These are phyloP conservation scores for Strigomonas culicis DNA, from an alignment of 208 protist genomes.

Conservation along the genomic window DNA sequence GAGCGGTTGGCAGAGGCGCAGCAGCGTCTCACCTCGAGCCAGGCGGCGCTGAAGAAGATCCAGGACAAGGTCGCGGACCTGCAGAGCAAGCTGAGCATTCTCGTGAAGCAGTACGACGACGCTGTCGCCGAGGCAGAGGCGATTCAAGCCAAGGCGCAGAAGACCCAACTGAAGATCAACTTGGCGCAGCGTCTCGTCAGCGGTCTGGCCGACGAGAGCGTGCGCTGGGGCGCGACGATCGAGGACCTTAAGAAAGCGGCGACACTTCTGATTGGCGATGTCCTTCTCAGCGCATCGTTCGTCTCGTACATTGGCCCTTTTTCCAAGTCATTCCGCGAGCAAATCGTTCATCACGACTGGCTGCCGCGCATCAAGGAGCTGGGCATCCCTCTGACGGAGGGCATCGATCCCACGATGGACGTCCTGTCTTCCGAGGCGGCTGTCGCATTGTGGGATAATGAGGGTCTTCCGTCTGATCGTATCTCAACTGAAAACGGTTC, in stretches of 20 bases:
- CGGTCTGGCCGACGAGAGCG: conserved; percentile 96
- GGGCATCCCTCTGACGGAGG: conserved; percentile 93
- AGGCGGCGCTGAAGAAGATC: conserved; percentile 91
- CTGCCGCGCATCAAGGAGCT: conserved; percentile 87
- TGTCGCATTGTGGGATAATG: conserved; percentile 97
- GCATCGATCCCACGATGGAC: conserved; percentile 91
- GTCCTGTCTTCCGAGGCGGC: conserved; percentile 89
- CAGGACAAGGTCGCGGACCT: conserved; percentile 94
- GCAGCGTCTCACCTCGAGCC: conserved; percentile 84
- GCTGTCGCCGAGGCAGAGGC: conserved; percentile 92
- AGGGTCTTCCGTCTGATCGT: conserved; percentile 96
- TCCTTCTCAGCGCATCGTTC: conserved; percentile 96
- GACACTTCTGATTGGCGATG: conserved; percentile 95
- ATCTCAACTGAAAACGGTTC: conserved; percentile 98
- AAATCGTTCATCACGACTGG: conserved; percentile 93
- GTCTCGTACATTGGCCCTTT: conserved; percentile 98
- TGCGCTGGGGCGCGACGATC: conserved; percentile 95
- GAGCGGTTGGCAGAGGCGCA: conserved; percentile 91
- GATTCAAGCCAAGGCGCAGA: conserved; percentile 92
- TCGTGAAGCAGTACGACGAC: conserved; percentile 94
- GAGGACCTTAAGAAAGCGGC: conserved; percentile 86
- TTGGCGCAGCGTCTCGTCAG: conserved; percentile 94
- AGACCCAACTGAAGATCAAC: conserved; percentile 94
- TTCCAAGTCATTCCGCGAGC: conserved; percentile 93
- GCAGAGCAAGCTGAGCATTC: conserved; percentile 91